phyloP scores from a whole-genome alignment of 2,329 filamentous ascomycete species.

The Colletotrichum sp. region DNA sequence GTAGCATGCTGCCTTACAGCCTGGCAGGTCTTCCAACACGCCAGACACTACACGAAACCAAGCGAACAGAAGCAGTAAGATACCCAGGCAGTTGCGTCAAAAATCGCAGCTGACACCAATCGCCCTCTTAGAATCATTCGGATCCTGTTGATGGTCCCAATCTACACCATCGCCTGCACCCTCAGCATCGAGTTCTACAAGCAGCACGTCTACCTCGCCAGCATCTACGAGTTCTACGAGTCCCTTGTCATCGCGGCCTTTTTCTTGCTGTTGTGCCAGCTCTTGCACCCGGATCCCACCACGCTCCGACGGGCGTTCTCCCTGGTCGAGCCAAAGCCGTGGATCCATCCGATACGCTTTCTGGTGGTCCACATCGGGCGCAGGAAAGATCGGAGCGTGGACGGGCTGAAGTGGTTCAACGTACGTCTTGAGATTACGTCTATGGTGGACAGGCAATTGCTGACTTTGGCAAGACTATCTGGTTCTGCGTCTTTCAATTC shows the following conservation, averaged over 20 bases:
- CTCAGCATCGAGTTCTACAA: not conserved
- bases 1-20: not conserved
- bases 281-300: not conserved
- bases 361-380: not conserved
- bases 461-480: not conserved
- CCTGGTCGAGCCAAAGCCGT: not conserved
- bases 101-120: not conserved
- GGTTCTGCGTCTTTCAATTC: not conserved
- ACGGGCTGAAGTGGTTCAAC: not conserved
- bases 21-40: not conserved
- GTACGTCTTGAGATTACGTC: not conserved
- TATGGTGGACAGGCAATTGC: not conserved
- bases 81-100: accelerated
- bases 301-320: not conserved
- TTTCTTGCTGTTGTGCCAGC: not conserved
- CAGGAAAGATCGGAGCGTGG: not conserved
- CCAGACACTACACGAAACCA: not conserved
- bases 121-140: not conserved
- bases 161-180: not conserved
- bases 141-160: not conserved
- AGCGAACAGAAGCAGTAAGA: not conserved
- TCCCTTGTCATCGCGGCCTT: not conserved
- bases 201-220: not conserved
- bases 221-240: slow-evolving; percentile 4
- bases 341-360: not conserved